Conservation (phyloP, 2,329 filamentous ascomycete species). For the Ascochyta rabiei region DNA sequence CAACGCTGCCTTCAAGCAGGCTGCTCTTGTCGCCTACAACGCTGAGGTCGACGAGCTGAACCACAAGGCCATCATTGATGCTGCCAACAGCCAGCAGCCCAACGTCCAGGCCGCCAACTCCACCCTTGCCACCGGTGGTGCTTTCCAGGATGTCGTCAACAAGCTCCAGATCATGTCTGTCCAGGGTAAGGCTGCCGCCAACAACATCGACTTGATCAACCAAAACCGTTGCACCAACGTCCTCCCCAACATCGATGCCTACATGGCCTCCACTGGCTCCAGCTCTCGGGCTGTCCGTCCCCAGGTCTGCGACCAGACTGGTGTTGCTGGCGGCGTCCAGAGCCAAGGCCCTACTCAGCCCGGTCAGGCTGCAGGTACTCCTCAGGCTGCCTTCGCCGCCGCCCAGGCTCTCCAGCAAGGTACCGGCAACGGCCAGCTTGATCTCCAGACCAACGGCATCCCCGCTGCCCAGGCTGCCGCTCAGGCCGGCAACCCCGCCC, state of each 20-base stretch:
- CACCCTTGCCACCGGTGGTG: conserved; percentile 45
- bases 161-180: conserved; percentile 47
- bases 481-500: conserved; percentile 13
- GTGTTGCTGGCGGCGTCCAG: conserved; percentile 44
- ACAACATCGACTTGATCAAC: conserved; percentile 46
- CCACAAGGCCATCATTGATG: conserved; percentile 47
- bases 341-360: conserved; percentile 35
- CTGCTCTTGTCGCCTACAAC: conserved; percentile 45
- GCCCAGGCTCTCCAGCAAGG: conserved; percentile 36
- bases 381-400: conserved; percentile 39
- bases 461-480: conserved; percentile 13
- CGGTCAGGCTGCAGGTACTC: conserved; percentile 38
- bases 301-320: conserved; percentile 41
- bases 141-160: conserved; percentile 49
- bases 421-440: conserved; percentile 37
- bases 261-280: conserved; percentile 44
- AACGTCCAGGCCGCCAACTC: conserved; percentile 46
- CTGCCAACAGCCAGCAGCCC: conserved; percentile 30
- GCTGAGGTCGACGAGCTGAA: conserved; percentile 48
- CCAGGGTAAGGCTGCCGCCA: conserved; percentile 39
- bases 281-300: conserved; percentile 39
- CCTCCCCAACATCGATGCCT: conserved; percentile 47
- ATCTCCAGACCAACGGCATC: conserved; percentile 25
- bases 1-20: conserved; percentile 45
- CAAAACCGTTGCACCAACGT: conserved; percentile 47